Base-by-base conservation (phyloP, 768 basidiomycete genomes). In the Crassisporium funariophilum region DNA sequence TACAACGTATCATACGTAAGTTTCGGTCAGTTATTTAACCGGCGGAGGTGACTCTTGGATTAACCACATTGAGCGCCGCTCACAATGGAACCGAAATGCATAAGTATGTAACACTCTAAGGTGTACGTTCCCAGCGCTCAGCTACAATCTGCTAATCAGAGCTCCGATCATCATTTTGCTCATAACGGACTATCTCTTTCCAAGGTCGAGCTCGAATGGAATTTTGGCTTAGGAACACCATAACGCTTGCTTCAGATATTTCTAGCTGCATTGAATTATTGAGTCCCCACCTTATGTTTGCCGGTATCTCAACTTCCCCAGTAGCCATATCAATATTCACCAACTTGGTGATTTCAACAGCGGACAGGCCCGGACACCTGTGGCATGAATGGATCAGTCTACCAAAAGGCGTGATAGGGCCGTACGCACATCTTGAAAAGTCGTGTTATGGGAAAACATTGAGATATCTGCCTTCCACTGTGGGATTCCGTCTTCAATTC, bases 401-500 rank as follows among this genome's bases (percentile, higher is more conserved):
- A n/a, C n/a, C n/a, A n/a, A 33, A 38, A 38, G 36, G 29, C 41
- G 19, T 40, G 36, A 35, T 41, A 35, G 35, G 34, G 15, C 37
- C 50, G 8, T 7, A 54, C 82, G 66, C 58, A 88, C 90, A 88
- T 69, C 62, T 74, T 73, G 57, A 94, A 88, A 20, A 92, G 73
- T 12, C 91, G 81, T 21, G 85, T 79, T 35, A 93, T 66, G 5
- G 89, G 91, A 60, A 79, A 82, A 61, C 90, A 93, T 27, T 80
- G 76, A 36, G 81, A 59, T 40, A 64, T 54, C 4, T 59, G 63
- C 6, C 41, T 55, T 11, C 66, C 67, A 12, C 55, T 19, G 22
- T 34, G 29, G 33, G 52, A 59, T 12, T n/a, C 29, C 10, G 52
- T 56, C 48, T 76, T 69, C 35, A 66, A 56, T 35, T 77, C 67